Conservation (phyloP, 2,329 filamentous ascomycete species). For the Nannizziopsis arthrosporioides region DNA sequence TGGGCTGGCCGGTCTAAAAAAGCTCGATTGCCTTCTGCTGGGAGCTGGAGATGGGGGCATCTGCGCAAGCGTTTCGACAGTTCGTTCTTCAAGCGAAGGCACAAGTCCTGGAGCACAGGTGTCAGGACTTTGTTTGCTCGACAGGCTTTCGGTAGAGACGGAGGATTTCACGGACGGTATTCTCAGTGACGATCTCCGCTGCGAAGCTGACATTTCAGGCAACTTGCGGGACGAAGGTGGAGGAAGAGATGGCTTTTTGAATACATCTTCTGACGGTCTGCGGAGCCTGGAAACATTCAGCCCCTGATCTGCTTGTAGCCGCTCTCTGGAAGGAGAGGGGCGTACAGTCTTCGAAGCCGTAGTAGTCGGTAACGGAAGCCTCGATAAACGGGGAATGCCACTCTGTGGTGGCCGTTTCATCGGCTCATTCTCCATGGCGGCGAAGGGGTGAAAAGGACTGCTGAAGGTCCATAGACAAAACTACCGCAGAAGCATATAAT, state of each 20-base stretch:
- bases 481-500: not conserved
- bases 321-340: slow-evolving; percentile 39
- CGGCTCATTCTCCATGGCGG: slow-evolving; percentile 28
- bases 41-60: slow-evolving; percentile 66
- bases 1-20: slow-evolving; percentile 37
- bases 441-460: not conserved
- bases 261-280: slow-evolving; percentile 30
- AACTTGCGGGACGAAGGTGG: slow-evolving; percentile 15
- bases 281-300: slow-evolving; percentile 28
- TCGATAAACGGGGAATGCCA: slow-evolving; percentile 42
- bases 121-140: not conserved
- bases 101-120: slow-evolving; percentile 19
- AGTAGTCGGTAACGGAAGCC: slow-evolving; percentile 41
- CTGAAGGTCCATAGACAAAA: not conserved
- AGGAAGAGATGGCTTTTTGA: slow-evolving; percentile 25
- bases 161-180: not conserved
- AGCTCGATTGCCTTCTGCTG: slow-evolving; percentile 51
- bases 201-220: not conserved
- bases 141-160: not conserved
- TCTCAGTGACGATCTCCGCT: slow-evolving; percentile 1
- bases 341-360: slow-evolving; percentile 33
- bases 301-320: slow-evolving; percentile 32
- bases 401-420: slow-evolving; percentile 23
- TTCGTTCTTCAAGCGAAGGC: slow-evolving; percentile 65
- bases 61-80: slow-evolving; percentile 69